Conservation (phyloP, 192 early-diverging fungal genomes). For the Geranomyces variabilis region DNA sequence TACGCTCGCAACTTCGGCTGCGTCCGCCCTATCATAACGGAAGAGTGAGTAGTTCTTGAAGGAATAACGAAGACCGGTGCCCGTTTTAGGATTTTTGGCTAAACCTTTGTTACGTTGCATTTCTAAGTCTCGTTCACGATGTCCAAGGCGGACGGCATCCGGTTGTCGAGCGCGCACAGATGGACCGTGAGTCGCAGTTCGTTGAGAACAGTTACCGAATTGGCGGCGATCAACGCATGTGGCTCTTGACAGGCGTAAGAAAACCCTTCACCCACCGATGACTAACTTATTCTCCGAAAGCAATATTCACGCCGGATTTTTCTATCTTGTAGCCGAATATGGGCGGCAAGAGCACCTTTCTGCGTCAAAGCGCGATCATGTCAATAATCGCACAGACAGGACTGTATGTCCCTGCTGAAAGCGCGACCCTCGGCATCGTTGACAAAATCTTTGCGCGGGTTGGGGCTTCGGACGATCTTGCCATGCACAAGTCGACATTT, state of each 20-base stretch:
- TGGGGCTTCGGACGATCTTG: slow-evolving; percentile 72
- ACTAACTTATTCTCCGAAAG: background rate
- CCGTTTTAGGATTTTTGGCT: no score
- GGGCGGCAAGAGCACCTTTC: slow-evolving; percentile 75
- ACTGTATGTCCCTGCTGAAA: slow-evolving; percentile 69
- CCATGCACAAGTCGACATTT: slow-evolving; percentile 72
- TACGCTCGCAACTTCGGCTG: slow-evolving; percentile 61
- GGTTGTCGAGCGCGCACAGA: slow-evolving; percentile 64
- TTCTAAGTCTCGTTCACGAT: background rate
- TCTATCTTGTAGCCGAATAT: slow-evolving; percentile 70
- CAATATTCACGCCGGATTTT: background rate
- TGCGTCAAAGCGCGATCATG: slow-evolving; percentile 63
- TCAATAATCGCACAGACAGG: slow-evolving; percentile 74
- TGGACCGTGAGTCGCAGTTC: slow-evolving; percentile 42
- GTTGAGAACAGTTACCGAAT: slow-evolving; percentile 62
- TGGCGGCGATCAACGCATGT: slow-evolving; percentile 26
- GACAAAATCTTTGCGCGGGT: slow-evolving; percentile 76
- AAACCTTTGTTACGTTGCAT: no score
- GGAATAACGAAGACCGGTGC: background rate
- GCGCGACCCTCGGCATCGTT: slow-evolving; percentile 66
- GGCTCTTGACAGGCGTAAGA: slow-evolving; percentile 35
- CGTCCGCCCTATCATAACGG: slow-evolving; percentile 59
- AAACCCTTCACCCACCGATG: background rate
- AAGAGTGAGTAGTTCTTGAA: slow-evolving; percentile 37
- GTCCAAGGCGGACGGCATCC: slow-evolving; percentile 65